Conservation (phyloP, 352 stramenopile genomes). For the Plasmopara viticola region DNA sequence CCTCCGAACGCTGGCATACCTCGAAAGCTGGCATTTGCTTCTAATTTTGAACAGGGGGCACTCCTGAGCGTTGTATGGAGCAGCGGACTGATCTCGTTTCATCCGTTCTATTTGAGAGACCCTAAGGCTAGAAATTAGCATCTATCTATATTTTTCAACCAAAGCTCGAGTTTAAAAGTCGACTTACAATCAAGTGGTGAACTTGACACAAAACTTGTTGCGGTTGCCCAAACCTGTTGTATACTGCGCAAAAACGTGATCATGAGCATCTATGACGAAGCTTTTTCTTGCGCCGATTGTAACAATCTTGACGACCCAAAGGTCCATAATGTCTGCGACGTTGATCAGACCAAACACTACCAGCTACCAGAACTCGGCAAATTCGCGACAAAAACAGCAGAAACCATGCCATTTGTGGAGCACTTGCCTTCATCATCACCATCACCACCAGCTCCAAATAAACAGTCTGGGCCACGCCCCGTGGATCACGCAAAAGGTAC, state of each 20-base stretch:
- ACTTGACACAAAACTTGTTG: too few relatives aligned
- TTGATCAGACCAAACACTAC: constrained; percentile 35
- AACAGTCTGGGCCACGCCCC: constrained; percentile 33
- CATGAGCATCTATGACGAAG: constrained; percentile 46
- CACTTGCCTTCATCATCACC: neutral
- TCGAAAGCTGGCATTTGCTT: constrained; percentile 50
- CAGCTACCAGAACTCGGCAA: constrained; percentile 38
- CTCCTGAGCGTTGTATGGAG: constrained; percentile 72
- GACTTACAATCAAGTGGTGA: neutral
- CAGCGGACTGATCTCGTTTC: constrained; percentile 69
- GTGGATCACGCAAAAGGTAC: constrained; percentile 52
- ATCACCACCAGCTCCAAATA: constrained; percentile 5
- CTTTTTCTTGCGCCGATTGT: constrained; percentile 49
- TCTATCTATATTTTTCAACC: neutral
- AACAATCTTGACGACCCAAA: constrained; percentile 53
- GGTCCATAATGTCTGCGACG: constrained; percentile 56
- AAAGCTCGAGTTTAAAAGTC: neutral
- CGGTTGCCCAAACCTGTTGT: neutral
- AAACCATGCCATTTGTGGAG: neutral
- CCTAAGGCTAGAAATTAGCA: constrained; percentile 13
- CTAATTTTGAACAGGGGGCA: constrained; percentile 60
- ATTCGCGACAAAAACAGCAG: constrained; percentile 19
- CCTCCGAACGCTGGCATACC: constrained; percentile 54
- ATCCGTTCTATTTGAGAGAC: constrained; percentile 71
- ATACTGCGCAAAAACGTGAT: neutral